Base-by-base conservation (phyloP, 805 yeast species). In the Isabelozyma rhagii region DNA sequence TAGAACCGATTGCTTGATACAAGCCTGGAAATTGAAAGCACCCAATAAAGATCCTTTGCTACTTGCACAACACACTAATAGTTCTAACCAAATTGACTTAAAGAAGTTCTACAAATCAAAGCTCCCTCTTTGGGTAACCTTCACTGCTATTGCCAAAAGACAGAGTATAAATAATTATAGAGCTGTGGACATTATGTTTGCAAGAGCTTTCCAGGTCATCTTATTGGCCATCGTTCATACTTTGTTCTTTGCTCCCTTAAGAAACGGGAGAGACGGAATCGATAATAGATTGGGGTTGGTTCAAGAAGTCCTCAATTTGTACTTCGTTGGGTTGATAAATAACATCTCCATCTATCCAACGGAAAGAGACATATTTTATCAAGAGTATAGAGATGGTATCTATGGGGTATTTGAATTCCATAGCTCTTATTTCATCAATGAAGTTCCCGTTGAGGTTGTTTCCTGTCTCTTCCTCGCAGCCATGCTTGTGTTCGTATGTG, bases 241-340 rank as follows among this genome's bases (percentile, higher is more conserved):
- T 0, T 69, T 89, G 41, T 90, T 77, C 58, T 89, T 83, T 70
- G 62, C 77, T 0, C 75, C 78, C 3, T 63, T 74, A 47, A 65
- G 53, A 43, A 63, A 71, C 49, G 52, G 62, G 10, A 66, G 62
- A 46, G 71, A 71, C 25, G 85, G 93, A 34, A 77, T 88, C 31
- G 75, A 75, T 50, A 81, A 89, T 63, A 71, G 96, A 55, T 66
- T 90, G 14, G 96, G 96, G 3, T 68, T 89, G 45, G 77, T 86
- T 3, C 96, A 90, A 63, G 88, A 87, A 59, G 78, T 85, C 3
- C 71, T 85, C 18, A 83, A 89, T 29, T 63, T 89, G 46, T 89
- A 86, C 60, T 90, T 83, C 62, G 83, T 84, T 44, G 97, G 97
- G 0, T 80, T 89, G 78, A 75, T 90, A 48, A 87, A 85, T 58